Base-by-base conservation (phyloP, 441 rosid species). In the Euphorbia celastroides region DNA sequence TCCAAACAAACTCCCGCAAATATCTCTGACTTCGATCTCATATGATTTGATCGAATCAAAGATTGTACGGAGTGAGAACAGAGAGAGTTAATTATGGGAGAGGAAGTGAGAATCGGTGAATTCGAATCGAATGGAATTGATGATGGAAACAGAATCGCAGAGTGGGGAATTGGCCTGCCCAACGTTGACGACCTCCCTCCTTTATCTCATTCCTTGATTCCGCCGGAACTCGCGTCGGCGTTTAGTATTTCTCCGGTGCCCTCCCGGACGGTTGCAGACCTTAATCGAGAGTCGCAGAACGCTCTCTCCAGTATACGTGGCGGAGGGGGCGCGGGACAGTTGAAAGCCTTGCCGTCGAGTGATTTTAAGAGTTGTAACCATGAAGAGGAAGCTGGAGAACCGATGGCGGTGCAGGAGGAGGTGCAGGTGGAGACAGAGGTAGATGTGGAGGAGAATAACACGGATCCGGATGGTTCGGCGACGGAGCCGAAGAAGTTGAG, bases 81-180 rank as follows among this genome's bases (percentile, higher is more conserved):
- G 1, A 17, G 44, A 38, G 16, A 19, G 41, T 41, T 1, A 27
- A 32, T 72, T 58, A 83, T 87, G 94, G 98, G 96, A 9, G 93
- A 92, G 65, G 95, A 90, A 78, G 92, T 76, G 84, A 82, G 38
- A 78, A 89, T 81, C 88, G 84, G 65, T 48, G 91, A 87, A 3
- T 82, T 72, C 52, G 84, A 83, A 57, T 67, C 62, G 14, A 70
- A 67, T 69, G 78, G 60, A 8, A 75, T 60, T 20, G 92, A 86
- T 7, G 89, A 84, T 56, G 81, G 93, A 44, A 81, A 90, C 50
- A 14, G 93, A 44, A 81, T 92, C 50, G 17, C 31, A 1, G 97
- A 86, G 57, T 95, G 98, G 99, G 99, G 87, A 86, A 70, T 74
- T 74, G 99, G 99, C 6, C 64, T 95, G 23, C 99, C 99, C 0